Base-by-base conservation (phyloP, 805 yeast genomes). In the Phaffomyces thermotolerans region DNA sequence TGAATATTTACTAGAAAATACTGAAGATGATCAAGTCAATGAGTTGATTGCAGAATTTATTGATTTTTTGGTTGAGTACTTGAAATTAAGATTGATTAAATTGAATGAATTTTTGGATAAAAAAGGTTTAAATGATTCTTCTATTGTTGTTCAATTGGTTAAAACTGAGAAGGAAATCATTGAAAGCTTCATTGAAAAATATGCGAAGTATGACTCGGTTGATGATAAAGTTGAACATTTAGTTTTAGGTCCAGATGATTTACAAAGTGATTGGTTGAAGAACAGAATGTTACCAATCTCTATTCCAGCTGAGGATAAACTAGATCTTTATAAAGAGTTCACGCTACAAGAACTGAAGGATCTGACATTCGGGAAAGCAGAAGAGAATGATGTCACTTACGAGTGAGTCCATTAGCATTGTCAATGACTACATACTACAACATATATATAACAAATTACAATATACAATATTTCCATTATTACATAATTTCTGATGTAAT, bases 251-350 rank as follows among this genome's bases (percentile, higher is more conserved):
- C 43, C 50, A 7, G 55, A 47, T 49, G 45, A 56, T 41, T 27
- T 53, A 52, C 57, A 47, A 40, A 48, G 48, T 17, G 48, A 53
- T 36, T 48, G 62, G 62, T n/a, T 49, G 8, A 49, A 49, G 10
- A 47, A 48, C 29, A 49, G 61, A 43, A 25, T 51, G 29, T 37
- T 45, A 18, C 60, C 62, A 15, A 50, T 56, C 13, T 35, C 49
- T 1, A 44, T 55, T 2, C 41, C 49, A 12, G 39, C 34, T 3
- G 47, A 42, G 27, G 40, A 34, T 14, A 40, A 50, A 29, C 15
- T 29, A 1, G 43, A 31, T 6, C 42, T 54, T 7, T 45, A 47
- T 18, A 37, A 39, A 20, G 47, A 49, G 24, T 44, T 43, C 15
- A 33, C 43, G 4, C 9, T 44, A 3, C 34, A 42, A 36, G 43